These are phyloP conservation scores for Alternaria alternata DNA, from an alignment of 2,329 filamentous ascomycete species.

Conservation along the genomic window DNA sequence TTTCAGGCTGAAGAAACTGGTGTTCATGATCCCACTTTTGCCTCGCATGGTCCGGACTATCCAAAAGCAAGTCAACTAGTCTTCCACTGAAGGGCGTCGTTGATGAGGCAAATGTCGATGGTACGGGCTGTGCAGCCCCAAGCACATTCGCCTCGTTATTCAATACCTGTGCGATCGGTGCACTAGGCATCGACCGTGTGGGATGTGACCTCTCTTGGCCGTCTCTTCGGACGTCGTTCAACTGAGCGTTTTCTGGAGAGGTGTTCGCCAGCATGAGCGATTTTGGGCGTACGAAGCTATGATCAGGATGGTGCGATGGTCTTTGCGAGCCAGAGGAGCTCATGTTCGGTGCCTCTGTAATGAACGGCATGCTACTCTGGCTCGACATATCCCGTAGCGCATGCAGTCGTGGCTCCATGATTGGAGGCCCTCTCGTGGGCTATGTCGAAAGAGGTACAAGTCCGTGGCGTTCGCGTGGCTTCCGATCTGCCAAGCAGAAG, in stretches of 20 bases:
- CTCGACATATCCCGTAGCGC: slow-evolving; percentile 13
- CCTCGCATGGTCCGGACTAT: slow-evolving; percentile 26
- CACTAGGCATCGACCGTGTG: slow-evolving; percentile 29
- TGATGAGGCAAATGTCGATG: slow-evolving; percentile 17
- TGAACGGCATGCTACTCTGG: slow-evolving; percentile 6
- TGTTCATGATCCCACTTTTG: slow-evolving; percentile 34
- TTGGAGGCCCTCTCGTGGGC: slow-evolving; percentile 14
- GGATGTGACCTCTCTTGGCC: slow-evolving; percentile 5
- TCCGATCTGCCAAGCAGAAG: slow-evolving; percentile 12
- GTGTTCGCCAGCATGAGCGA: slow-evolving; percentile 14
- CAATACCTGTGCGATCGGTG: slow-evolving; percentile 47
- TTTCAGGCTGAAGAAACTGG: slow-evolving; percentile 19
- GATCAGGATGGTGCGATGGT: slow-evolving; percentile 6
- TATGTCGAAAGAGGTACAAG: slow-evolving; percentile 14
- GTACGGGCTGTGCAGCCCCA: slow-evolving; percentile 16
- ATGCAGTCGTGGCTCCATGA: slow-evolving; percentile 19
- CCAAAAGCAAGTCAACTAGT: slow-evolving; percentile 38
- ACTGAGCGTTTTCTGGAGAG: slow-evolving; percentile 5
- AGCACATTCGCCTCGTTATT: slow-evolving; percentile 36
- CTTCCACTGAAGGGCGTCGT: slow-evolving; percentile 40
- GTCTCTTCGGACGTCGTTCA: slow-evolving; percentile 13
- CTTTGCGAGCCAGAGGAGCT: slow-evolving; percentile 4
- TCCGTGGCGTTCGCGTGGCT: slow-evolving; percentile 9
- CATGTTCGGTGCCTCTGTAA: neutral
- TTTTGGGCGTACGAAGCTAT: slow-evolving; percentile 12